Evolutionary conservation across 495 filamentous ascomycete genomes (phyloP), one percentile per base, ranked within the genome.

Genomic region (Apodospora peruviana): DNA sequence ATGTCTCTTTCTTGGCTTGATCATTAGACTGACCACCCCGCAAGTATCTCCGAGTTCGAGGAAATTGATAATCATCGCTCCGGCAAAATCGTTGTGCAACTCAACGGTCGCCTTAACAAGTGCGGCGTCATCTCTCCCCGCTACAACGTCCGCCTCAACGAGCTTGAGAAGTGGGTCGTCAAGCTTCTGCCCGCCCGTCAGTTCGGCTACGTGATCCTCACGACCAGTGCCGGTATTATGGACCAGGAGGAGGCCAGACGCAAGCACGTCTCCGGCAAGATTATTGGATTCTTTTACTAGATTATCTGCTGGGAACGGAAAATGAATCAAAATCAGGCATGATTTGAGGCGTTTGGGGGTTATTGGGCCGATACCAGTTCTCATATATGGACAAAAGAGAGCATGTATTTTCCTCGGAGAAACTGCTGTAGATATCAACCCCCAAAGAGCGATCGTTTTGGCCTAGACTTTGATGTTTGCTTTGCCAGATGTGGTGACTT

Each of bases 41-140:
- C n/a, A n/a, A n/a, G n/a, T 80, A 96, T 98, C 72, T 93, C 91
- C 77, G 94, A 97, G 77, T 98, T 97, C 74, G 94, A 97, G 81
- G 90, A 96, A 77, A 88, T 98, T 63, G 93, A 98, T 67, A 90
- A 98, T 78, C 93, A 98, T 84, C 88, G 93, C 66, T 90, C 88
- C 66, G 93, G 90, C 79, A 95, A 95, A 83, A 94, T 96, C 57
- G 89, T 95, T 65, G 90, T 96, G 74, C 88, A 95, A 77, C 85
- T 96, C 56, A 71, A 89, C 90, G 95, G 79, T 84, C 95, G 62
- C 60, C 83, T 97, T 74, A 98, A 98, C 87, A 98, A 98, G 83
- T 93, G 87, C 60, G 93, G 93, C 78, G 90, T 94, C 76, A 98
- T 98, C 83, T 88, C 84, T 62, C 93, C 93, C 64, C 85, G 94